phyloP scores from a whole-genome alignment of 306 rosid species.

The Cicer bijugum region DNA sequence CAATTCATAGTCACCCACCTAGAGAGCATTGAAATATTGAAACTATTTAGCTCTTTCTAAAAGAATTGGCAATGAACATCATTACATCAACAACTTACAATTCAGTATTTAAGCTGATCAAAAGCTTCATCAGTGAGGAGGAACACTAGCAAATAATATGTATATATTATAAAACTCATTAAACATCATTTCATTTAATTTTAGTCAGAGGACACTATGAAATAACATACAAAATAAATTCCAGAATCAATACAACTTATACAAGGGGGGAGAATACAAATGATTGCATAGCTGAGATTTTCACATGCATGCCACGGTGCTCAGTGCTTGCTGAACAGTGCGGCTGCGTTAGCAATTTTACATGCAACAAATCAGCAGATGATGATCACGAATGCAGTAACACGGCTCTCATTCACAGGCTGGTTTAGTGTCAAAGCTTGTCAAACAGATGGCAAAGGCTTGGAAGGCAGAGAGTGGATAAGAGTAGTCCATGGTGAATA shows the following conservation, averaged over 20 bases:
- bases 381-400: constrained; percentile 34
- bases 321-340: constrained; percentile 30
- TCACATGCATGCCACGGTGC: constrained; percentile 29
- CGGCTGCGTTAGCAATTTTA: constrained; percentile 4
- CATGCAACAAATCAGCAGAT: constrained; percentile 22
- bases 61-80: constrained; percentile 17
- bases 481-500: constrained; percentile 79
- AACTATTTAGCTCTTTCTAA: not conserved
- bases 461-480: constrained; percentile 85
- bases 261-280: constrained; percentile 16
- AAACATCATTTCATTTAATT: constrained; percentile 28
- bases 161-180: constrained; percentile 30
- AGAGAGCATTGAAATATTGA: not conserved
- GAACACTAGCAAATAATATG: not conserved
- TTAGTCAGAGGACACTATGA: constrained; percentile 20
- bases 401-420: constrained; percentile 67
- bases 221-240: constrained; percentile 40
- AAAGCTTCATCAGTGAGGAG: not conserved
- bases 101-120: constrained; percentile 5
- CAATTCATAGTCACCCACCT: not conserved
- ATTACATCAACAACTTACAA: not conserved
- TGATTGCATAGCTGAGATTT: constrained; percentile 37
- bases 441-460: constrained; percentile 79
- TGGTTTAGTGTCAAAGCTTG: constrained; percentile 84
- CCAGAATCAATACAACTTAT: constrained; percentile 37